A percentile compares a stretch with the other conserved stretches of the same genome.
Evolutionary conservation across 257 asterid species (phyloP).

Genomic region (Forsythia suspensa): DNA sequence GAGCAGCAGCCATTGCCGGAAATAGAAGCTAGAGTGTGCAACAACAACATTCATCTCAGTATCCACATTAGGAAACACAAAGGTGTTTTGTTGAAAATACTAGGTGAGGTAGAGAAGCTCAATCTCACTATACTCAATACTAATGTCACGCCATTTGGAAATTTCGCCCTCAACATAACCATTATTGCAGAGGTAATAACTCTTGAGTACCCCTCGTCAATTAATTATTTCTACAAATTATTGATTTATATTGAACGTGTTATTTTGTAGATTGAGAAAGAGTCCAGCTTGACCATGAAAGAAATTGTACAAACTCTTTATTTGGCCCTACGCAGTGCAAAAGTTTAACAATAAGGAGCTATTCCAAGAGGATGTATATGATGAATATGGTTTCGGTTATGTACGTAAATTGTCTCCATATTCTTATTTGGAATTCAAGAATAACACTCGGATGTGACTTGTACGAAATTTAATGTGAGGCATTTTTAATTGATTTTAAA

Average conservation of each 20-base stretch:
- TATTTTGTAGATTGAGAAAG: slow-evolving; percentile 30
- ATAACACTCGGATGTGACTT: no score
- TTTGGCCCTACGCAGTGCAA: slow-evolving; percentile 10
- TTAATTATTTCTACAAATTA: not conserved
- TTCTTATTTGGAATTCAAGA: no score
- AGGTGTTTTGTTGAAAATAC: slow-evolving; percentile 20
- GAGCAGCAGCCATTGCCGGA: slow-evolving; percentile 24
- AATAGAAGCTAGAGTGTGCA: slow-evolving; percentile 23
- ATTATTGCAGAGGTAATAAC: slow-evolving; percentile 24
- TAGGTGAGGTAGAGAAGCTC: slow-evolving; percentile 24
- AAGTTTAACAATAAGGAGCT: not conserved
- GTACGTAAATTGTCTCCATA: no score
- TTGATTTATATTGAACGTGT: not conserved
- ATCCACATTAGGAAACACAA: slow-evolving; percentile 25
- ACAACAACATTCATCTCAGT: slow-evolving; percentile 12
- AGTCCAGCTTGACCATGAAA: slow-evolving; percentile 26
- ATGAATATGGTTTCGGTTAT: not conserved
- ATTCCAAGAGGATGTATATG: not conserved
- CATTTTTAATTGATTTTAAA: no score
- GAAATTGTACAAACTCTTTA: slow-evolving; percentile 31
- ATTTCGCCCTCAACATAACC: slow-evolving; percentile 20
- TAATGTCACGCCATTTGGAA: slow-evolving; percentile 28
- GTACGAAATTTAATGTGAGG: no score
- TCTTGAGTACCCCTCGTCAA: not conserved
- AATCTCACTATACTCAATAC: slow-evolving; percentile 20